Conservation (phyloP, 2,329 filamentous ascomycete species). For the Sclerotinia trifoliorum region DNA sequence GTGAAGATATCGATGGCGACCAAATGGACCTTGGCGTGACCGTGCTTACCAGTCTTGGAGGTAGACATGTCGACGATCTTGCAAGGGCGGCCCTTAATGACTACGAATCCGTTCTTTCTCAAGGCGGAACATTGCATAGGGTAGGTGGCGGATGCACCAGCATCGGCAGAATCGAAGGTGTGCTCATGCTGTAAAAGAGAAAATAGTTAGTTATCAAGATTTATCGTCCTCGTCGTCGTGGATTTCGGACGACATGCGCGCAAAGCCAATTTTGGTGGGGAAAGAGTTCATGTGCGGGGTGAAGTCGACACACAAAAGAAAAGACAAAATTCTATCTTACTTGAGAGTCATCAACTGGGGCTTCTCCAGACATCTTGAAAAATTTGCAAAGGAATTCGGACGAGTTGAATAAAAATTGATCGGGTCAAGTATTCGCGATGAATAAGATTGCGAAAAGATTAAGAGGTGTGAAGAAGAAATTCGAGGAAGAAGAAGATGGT, state of each 20-base stretch:
- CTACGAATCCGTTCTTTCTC: slow-evolving; percentile 98
- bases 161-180: slow-evolving; percentile 91
- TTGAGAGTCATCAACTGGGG: slow-evolving; percentile 51
- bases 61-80: slow-evolving; percentile 99
- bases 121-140: slow-evolving; percentile 99
- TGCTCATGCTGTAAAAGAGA: slow-evolving; percentile 42
- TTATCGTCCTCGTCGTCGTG: not conserved
- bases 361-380: slow-evolving; percentile 56
- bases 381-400: not conserved
- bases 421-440: not conserved
- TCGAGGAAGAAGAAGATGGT: slow-evolving; percentile 29
- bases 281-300: slow-evolving; percentile 21
- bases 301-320: slow-evolving; percentile 27
- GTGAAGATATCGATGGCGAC: slow-evolving; percentile 99
- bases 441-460: slow-evolving; percentile 21
- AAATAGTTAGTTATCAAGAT: slow-evolving; percentile 22
- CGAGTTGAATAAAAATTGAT: slow-evolving; percentile 36
- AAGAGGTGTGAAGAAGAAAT: slow-evolving; percentile 22
- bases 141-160: slow-evolving; percentile 90
- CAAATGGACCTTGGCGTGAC: slow-evolving; percentile 99
- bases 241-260: slow-evolving; percentile 31
- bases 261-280: slow-evolving; percentile 30
- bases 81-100: slow-evolving; percentile 98
- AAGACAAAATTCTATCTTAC: slow-evolving; percentile 45
- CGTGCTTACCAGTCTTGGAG: slow-evolving; percentile 99